phyloP scores from a whole-genome alignment of 2,329 filamentous ascomycete species.

The Aspergillus oerlinghausenensis region DNA sequence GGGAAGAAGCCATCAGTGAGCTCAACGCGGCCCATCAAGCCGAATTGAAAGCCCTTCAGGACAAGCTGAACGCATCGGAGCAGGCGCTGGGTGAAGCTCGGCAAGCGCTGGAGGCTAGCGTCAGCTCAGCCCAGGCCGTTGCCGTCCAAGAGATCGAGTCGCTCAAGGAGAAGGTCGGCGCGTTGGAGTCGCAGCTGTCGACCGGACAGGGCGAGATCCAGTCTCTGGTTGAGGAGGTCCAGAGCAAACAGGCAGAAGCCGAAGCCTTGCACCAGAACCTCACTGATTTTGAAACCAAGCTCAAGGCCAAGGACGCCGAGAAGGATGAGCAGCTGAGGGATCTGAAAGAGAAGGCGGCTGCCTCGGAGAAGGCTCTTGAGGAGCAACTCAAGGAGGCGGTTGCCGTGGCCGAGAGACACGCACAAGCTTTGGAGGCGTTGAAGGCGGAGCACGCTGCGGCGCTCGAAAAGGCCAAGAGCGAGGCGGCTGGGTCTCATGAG shows the following conservation, averaged over 20 bases:
- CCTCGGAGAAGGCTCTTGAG: conserved; percentile 31
- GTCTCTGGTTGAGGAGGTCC: conserved; percentile 30
- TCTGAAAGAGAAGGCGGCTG: conserved; percentile 31
- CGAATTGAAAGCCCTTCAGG: conserved; percentile 30
- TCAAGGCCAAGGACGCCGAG: conserved; percentile 34
- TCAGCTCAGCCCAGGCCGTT: conserved; percentile 28
- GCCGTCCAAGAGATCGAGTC: conserved; percentile 34
- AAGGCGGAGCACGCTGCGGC: conserved; percentile 33
- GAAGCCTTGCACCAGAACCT: conserved; percentile 36
- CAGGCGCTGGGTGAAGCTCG: conserved; percentile 30
- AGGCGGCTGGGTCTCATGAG: conserved; percentile 28
- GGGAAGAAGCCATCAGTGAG: conserved; percentile 28
- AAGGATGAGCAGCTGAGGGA: conserved; percentile 31
- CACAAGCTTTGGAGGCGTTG: conserved; percentile 28
- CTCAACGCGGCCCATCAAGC: conserved; percentile 27
- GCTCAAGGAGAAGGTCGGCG: conserved; percentile 31
- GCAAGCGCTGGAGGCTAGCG: conserved; percentile 31
- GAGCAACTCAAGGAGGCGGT: conserved; percentile 29
- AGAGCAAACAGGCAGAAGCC: conserved; percentile 33
- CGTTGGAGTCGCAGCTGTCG: conserved; percentile 29
- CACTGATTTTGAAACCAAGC: conserved; percentile 32
- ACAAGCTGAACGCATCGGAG: conserved; percentile 31
- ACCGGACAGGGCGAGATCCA: conserved; percentile 30
- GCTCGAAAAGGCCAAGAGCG: conserved; percentile 27
- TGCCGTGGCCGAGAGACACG: conserved; percentile 29